phyloP scores from a whole-genome alignment of 805 yeast species.

The Wickerhamomyces bovis region DNA sequence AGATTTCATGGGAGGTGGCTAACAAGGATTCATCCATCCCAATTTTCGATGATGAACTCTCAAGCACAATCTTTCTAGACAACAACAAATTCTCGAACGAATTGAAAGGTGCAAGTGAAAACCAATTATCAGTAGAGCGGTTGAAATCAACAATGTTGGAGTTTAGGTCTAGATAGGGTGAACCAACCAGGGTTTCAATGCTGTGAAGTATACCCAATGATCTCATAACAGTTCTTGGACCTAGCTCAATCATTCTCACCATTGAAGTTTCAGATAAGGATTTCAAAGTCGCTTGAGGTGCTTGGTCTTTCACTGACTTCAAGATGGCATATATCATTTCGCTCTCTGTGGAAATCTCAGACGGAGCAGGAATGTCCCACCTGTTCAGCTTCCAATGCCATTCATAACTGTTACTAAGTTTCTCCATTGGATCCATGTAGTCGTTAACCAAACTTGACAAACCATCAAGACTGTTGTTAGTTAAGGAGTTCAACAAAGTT shows the following conservation, averaged over 20 bases:
- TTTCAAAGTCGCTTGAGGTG: constrained; percentile 7
- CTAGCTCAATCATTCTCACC: constrained; percentile 3
- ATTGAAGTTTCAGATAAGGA: constrained; percentile 17
- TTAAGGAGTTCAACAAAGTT: constrained; percentile 33
- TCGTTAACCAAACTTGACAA: constrained; percentile 42
- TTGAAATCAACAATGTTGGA: constrained; percentile 6
- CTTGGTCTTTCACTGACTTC: constrained; percentile 37
- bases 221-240: not conserved
- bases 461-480: constrained; percentile 51
- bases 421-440: constrained; percentile 6
- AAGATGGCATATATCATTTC: constrained; percentile 47
- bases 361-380: constrained; percentile 66
- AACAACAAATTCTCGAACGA: constrained; percentile 38
- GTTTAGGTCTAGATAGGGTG: not conserved
- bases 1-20: constrained; percentile 31
- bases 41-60: not conserved
- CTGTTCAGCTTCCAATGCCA: constrained; percentile 73
- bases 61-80: constrained; percentile 33
- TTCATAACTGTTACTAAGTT: constrained; percentile 34
- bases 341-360: constrained; percentile 30
- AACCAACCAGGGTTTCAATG: constrained; percentile 8
- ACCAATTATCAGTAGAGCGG: constrained; percentile 29
- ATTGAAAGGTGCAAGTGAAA: constrained; percentile 27
- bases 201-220: constrained; percentile 8
- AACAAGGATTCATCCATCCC: constrained; percentile 16